Percentiles rank a stretch among this genome's conserved stretches.
Conservation (phyloP, 345 rosid species). For the Hibiscus tridactylites region DNA sequence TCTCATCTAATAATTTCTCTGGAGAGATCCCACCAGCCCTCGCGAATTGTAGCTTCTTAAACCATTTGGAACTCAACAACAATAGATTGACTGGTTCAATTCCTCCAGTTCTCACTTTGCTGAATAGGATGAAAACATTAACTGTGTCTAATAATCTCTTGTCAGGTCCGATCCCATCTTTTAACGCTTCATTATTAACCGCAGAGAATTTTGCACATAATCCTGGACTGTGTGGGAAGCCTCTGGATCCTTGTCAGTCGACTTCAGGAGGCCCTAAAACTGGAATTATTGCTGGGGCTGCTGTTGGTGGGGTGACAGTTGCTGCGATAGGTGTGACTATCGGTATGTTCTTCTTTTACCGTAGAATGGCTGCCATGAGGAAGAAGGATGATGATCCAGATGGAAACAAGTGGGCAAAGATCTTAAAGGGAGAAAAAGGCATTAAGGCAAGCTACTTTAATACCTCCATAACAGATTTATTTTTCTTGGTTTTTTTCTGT, state of each 20-base stretch:
- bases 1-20: conserved; percentile 60
- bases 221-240: conserved; percentile 51
- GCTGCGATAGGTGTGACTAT: conserved; percentile 53
- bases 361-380: conserved; percentile 39
- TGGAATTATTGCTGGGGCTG: conserved; percentile 54
- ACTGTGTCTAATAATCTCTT: conserved; percentile 56
- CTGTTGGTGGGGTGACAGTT: conserved; percentile 52
- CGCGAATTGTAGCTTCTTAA: conserved; percentile 43
- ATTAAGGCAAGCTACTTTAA: conserved; percentile 46
- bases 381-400: conserved; percentile 88
- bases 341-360: conserved; percentile 44
- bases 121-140: conserved; percentile 44
- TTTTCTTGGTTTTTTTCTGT: not conserved
- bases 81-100: conserved; percentile 56
- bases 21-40: conserved; percentile 44
- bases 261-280: conserved; percentile 19
- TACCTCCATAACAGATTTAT: conserved; percentile 3
- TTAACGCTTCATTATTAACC: rapidly evolving
- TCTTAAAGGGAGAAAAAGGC: conserved; percentile 55
- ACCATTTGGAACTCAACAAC: conserved; percentile 54
- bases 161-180: conserved; percentile 45
- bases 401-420: conserved; percentile 86
- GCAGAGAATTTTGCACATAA: conserved; percentile 36
- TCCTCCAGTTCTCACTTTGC: conserved; percentile 38
- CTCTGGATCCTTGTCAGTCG: conserved; percentile 34